phyloP scores from a whole-genome alignment of 331 rosid species.

The Acacia concinna region DNA sequence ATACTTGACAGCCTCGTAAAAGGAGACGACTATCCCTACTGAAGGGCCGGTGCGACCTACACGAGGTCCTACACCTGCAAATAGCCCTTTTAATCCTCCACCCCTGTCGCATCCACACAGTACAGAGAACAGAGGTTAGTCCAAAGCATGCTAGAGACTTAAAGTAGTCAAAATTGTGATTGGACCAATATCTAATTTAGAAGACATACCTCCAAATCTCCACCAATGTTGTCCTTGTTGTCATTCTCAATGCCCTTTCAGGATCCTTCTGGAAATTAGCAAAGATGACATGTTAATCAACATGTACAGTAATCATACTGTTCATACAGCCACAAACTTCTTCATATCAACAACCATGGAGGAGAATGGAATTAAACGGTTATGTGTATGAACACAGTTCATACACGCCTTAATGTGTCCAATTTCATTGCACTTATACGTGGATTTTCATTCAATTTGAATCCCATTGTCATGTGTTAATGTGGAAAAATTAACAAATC shows the following conservation, averaged over 20 bases:
- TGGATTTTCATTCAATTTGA: too few species aligned
- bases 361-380: neutral
- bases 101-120: conserved; percentile 60
- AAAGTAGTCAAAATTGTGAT: neutral
- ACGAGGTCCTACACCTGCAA: conserved; percentile 82
- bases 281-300: conserved; percentile 8
- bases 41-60: conserved; percentile 92
- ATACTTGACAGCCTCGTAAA: conserved; percentile 84
- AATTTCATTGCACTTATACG: too few species aligned
- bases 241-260: conserved; percentile 70
- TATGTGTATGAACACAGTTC: too few species aligned
- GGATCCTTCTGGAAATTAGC: conserved; percentile 57
- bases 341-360: neutral
- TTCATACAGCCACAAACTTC: neutral
- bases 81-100: conserved; percentile 81
- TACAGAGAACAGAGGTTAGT: conserved; percentile 17
- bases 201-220: conserved; percentile 83
- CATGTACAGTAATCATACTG: neutral
- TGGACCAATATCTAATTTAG: neutral
- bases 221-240: conserved; percentile 71
- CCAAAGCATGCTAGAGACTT: conserved; percentile 7
- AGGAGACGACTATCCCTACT: conserved; percentile 89
- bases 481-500: too few species aligned
- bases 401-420: too few species aligned
- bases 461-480: too few species aligned